Percentiles rank a stretch among this genome's conserved stretches.
Evolutionary conservation across 352 stramenopile genomes (phyloP).

Genomic region (Phytopythium montanum): DNA sequence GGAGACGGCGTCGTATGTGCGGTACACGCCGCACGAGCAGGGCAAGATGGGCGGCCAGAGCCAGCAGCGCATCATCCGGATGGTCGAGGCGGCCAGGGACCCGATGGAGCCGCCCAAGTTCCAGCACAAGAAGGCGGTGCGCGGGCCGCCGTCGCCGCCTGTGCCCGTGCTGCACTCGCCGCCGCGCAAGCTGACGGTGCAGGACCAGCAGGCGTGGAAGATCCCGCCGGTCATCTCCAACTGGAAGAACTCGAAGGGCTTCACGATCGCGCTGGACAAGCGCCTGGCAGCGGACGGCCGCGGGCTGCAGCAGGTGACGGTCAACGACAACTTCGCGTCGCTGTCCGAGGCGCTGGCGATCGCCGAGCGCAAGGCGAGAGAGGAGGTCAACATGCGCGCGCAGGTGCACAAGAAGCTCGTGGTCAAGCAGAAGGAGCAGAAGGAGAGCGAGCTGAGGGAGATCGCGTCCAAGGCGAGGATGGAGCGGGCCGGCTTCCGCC

Average conservation of each 20-base stretch:
- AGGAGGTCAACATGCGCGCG: conserved; percentile 96
- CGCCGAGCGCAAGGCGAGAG: conserved; percentile 95
- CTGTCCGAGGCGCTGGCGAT: conserved; percentile 97
- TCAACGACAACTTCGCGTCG: conserved; percentile 99
- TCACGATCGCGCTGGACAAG: conserved; percentile 99
- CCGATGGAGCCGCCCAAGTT: conserved; percentile 99
- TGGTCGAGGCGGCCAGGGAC: conserved; percentile 98
- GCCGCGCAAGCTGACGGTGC: conserved; percentile 89
- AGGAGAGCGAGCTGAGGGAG: conserved; percentile 95
- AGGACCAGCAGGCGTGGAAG: conserved; percentile 97
- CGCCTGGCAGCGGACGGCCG: conserved; percentile 97
- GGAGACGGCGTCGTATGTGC: conserved; percentile 78
- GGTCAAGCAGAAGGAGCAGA: conserved; percentile 93
- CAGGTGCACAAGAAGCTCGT: conserved; percentile 85
- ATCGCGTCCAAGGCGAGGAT: conserved; percentile 91
- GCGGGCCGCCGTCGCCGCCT: conserved; percentile 81
- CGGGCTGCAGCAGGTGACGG: conserved; percentile 92
- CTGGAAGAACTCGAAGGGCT: conserved; percentile 99
- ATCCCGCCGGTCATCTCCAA: conserved; percentile 99
- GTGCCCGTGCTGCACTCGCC: conserved; percentile 93
- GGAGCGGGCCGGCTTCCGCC: conserved; percentile 82
- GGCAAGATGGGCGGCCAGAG: conserved; percentile 45
- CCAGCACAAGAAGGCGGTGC: conserved; percentile 97
- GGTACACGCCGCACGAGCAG: conserved; percentile 84
- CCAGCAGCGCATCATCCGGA: conserved; percentile 97